Percentiles rank a stretch among this genome's conserved stretches.
Conservation (phyloP, 169 alveolate species). For the Eimeria necatrix region DNA sequence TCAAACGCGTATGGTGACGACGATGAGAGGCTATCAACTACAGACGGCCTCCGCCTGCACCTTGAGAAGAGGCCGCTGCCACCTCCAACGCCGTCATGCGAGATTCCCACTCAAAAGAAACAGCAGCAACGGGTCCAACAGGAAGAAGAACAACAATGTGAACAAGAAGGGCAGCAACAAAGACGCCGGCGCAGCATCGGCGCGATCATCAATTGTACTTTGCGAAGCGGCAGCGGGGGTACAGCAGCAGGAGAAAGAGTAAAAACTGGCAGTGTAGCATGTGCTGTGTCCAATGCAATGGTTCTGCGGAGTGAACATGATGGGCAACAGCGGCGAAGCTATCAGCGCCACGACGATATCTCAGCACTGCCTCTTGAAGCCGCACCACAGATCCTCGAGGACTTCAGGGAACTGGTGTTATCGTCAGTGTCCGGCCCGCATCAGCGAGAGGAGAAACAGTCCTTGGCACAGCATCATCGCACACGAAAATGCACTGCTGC, state of each 20-base stretch:
- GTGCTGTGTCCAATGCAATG: background rate
- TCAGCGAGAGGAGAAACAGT: background rate
- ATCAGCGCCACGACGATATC: conserved; percentile 8
- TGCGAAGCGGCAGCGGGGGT: conserved; percentile 22
- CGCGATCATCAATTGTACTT: background rate
- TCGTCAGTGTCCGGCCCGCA: conserved; percentile 26
- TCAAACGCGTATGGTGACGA: background rate
- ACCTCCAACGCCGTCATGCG: background rate
- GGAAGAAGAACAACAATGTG: background rate
- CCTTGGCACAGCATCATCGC: background rate
- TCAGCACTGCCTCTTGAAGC: conserved; percentile 49
- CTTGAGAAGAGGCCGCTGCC: background rate
- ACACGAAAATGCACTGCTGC: conserved; percentile 15
- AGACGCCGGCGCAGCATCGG: background rate
- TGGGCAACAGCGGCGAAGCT: background rate
- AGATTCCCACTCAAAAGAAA: background rate
- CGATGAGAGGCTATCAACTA: background rate
- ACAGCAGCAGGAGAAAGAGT: background rate
- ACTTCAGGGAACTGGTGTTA: conserved; percentile 28
- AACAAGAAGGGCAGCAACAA: conserved; percentile 35
- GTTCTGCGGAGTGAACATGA: background rate
- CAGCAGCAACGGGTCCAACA: background rate
- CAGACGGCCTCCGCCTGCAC: background rate
- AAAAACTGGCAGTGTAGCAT: background rate
- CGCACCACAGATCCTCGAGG: conserved; percentile 53